phyloP scores from a whole-genome alignment of 1,284 basidiomycete species.

The Moesziomyces sp. region DNA sequence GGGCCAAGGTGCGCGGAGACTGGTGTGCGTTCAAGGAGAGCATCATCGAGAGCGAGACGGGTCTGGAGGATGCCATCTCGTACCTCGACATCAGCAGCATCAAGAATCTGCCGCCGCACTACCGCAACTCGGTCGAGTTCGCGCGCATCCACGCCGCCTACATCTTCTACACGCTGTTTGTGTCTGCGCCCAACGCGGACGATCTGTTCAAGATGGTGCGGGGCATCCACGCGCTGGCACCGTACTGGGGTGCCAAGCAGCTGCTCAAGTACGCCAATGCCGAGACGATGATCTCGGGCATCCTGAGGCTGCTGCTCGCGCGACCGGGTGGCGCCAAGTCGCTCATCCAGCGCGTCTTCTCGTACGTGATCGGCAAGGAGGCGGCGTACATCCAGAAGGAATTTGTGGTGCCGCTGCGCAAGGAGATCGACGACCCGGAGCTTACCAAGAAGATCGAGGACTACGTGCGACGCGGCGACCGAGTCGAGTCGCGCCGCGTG shows the following conservation, averaged over 20 bases:
- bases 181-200: slow-evolving; percentile 60
- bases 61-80: slow-evolving; percentile 57
- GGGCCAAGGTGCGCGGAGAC: slow-evolving; percentile 45
- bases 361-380: slow-evolving; percentile 59
- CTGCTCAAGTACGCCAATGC: slow-evolving; percentile 64
- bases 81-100: slow-evolving; percentile 61
- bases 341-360: slow-evolving; percentile 63
- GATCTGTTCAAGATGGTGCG: slow-evolving; percentile 61
- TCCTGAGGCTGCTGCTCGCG: slow-evolving; percentile 63
- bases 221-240: slow-evolving; percentile 62
- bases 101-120: slow-evolving; percentile 59
- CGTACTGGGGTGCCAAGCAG: slow-evolving; percentile 67
- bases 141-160: slow-evolving; percentile 61
- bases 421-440: slow-evolving; percentile 58
- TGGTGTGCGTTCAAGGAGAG: slow-evolving; percentile 63
- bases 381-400: slow-evolving; percentile 59
- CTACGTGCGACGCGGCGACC: slow-evolving; percentile 61
- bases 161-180: slow-evolving; percentile 62
- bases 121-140: slow-evolving; percentile 63
- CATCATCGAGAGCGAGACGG: slow-evolving; percentile 64
- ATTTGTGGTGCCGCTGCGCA: slow-evolving; percentile 57
- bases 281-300: slow-evolving; percentile 62
- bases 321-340: slow-evolving; percentile 65
- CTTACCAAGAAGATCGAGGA: slow-evolving; percentile 61
- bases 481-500: slow-evolving; percentile 53